These are phyloP conservation scores for Thalassia testudinum DNA, from an alignment of 116 monocot genomes.

Conservation along the genomic window DNA sequence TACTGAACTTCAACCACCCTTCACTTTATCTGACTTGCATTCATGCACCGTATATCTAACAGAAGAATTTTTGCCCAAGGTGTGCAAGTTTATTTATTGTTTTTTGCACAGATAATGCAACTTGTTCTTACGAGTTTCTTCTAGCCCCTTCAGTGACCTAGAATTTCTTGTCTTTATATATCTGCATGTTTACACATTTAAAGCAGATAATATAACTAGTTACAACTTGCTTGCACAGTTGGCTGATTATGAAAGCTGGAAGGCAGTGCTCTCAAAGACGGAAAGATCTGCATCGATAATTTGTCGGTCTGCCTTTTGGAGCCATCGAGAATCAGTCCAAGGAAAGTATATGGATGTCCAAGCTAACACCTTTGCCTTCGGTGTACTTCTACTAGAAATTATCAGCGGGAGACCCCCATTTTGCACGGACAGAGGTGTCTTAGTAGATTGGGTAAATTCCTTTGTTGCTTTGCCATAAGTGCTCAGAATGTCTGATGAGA, in stretches of 20 bases:
- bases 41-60: slow-evolving; percentile 73
- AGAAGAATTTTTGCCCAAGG: slow-evolving; percentile 96
- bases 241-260: slow-evolving; percentile 96
- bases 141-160: background rate
- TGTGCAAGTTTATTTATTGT: slow-evolving; percentile 1
- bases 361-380: slow-evolving; percentile 59
- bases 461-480: no score
- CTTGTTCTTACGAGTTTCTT: background rate
- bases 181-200: background rate
- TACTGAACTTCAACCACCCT: slow-evolving; percentile 76
- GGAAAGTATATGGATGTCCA: slow-evolving; percentile 38
- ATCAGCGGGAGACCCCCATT: slow-evolving; percentile 81
- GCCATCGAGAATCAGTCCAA: slow-evolving; percentile 27
- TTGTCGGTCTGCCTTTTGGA: slow-evolving; percentile 18
- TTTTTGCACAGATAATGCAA: no score
- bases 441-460: slow-evolving; percentile 64
- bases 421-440: slow-evolving; percentile 70
- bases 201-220: no score
- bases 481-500: no score
- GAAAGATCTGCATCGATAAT: slow-evolving; percentile 21
- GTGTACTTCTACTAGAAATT: slow-evolving; percentile 80
- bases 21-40: slow-evolving; percentile 54
- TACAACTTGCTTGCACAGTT: slow-evolving; percentile 29
- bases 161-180: background rate
- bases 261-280: slow-evolving; percentile 37